Conservation (phyloP, 2,329 filamentous ascomycete genomes). For the Fusarium torulosum region DNA sequence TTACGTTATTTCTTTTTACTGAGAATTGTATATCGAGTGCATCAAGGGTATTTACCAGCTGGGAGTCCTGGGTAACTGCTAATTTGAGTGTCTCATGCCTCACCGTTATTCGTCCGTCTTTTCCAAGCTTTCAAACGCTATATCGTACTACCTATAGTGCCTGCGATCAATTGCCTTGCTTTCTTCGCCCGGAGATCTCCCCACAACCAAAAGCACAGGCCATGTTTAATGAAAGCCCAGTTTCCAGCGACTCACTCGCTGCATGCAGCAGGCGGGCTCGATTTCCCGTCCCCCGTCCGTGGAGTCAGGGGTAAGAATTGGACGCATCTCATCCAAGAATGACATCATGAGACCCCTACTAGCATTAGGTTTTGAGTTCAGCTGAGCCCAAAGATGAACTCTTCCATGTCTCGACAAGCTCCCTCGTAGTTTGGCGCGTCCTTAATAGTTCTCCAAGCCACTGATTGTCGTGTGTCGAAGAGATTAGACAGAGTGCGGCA, state of each 20-base stretch:
- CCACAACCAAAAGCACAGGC: conserved; percentile 38
- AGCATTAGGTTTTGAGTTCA: conserved; percentile 34
- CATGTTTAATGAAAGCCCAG: conserved; percentile 26
- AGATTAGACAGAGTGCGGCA: not conserved
- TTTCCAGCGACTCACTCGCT: conserved; percentile 36
- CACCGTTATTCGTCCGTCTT: not conserved
- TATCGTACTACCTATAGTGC: conserved; percentile 14
- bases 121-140: conserved; percentile 12
- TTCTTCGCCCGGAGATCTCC: conserved; percentile 37
- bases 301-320: conserved; percentile 40
- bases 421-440: conserved; percentile 23
- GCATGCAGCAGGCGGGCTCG: conserved; percentile 22
- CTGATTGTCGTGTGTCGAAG: conserved; percentile 15
- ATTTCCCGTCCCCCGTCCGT: conserved; percentile 19
- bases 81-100: not conserved
- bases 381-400: conserved; percentile 12
- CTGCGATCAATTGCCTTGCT: conserved; percentile 3
- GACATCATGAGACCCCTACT: conserved; percentile 48
- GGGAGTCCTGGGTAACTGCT: no score
- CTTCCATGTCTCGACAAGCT: conserved; percentile 4
- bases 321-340: conserved; percentile 29
- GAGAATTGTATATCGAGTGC: not conserved
- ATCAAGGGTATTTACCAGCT: not conserved
- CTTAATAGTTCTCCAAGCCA: conserved; percentile 12
- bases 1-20: not conserved